These are phyloP conservation scores for Bruguiera sexangula DNA, from an alignment of 345 rosid species.

Conservation along the genomic window DNA sequence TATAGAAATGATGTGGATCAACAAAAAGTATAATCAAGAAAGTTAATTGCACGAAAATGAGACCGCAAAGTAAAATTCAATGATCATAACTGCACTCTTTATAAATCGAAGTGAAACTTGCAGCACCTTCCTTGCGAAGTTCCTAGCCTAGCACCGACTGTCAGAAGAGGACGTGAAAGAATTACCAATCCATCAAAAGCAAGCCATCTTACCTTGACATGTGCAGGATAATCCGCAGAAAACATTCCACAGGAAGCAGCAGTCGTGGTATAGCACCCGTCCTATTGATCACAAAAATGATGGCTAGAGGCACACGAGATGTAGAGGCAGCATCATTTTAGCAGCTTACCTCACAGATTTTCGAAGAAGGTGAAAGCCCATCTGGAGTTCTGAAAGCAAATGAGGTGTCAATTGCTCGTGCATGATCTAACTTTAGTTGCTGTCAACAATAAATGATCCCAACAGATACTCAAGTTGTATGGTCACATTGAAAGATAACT, in stretches of 20 bases:
- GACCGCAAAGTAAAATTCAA: neutral
- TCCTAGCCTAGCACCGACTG: conserved; percentile 67
- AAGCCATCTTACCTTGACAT: neutral
- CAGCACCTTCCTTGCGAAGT: conserved; percentile 53
- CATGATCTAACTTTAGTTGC: conserved; percentile 79
- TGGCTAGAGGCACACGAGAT: neutral
- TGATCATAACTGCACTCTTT: neutral
- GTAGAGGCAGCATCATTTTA: neutral
- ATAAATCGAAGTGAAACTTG: conserved; percentile 21
- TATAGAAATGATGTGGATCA: neutral
- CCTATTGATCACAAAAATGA: neutral
- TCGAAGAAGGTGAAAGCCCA: conserved; percentile 58
- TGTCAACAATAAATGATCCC: conserved; percentile 21
- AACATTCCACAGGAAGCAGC: no score
- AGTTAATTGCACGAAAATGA: no score
- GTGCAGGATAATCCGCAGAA: neutral
- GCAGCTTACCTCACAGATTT: conserved; percentile 68
- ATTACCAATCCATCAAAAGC: conserved; percentile 10
- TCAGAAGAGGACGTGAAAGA: conserved; percentile 11
- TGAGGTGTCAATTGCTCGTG: conserved; percentile 78
- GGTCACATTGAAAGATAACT: neutral
- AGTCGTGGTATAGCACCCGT: neutral
- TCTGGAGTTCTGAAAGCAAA: conserved; percentile 53
- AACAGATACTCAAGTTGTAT: neutral
- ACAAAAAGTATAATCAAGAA: no score